Conservation (phyloP, 2,329 filamentous ascomycete species). For the Talaromyces rugulosus region DNA sequence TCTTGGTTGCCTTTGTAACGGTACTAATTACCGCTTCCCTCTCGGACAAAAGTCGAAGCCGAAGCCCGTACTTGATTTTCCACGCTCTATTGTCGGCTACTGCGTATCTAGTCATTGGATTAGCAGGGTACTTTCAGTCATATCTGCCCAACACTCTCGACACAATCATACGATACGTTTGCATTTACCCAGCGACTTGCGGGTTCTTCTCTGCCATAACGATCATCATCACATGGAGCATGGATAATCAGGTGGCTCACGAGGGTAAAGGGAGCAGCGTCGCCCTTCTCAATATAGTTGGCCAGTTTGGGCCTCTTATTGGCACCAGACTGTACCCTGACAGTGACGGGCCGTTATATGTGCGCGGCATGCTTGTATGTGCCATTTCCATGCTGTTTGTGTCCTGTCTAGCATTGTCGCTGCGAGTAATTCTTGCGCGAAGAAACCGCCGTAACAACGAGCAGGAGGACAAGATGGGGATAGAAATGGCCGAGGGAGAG, state of each 20-base stretch:
- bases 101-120: constrained; percentile 57
- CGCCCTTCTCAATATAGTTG: constrained; percentile 74
- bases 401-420: constrained; percentile 49
- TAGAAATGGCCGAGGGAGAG: constrained; percentile 15
- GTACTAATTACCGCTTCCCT: constrained; percentile 69
- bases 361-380: constrained; percentile 60
- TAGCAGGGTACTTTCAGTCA: constrained; percentile 43
- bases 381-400: constrained; percentile 61
- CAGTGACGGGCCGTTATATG: constrained; percentile 58
- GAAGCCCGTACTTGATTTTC: constrained; percentile 63
- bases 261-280: constrained; percentile 71
- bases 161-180: constrained; percentile 58
- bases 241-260: constrained; percentile 75
- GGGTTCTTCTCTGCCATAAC: constrained; percentile 85
- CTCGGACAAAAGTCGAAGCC: constrained; percentile 63
- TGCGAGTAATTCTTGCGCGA: constrained; percentile 52
- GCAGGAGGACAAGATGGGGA: constrained; percentile 13
- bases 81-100: constrained; percentile 69
- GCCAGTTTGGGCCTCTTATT: constrained; percentile 72
- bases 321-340: constrained; percentile 62
- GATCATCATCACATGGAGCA: constrained; percentile 79
- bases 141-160: constrained; percentile 29
- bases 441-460: constrained; percentile 46
- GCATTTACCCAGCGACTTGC: constrained; percentile 70
- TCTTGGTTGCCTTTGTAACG: constrained; percentile 67